These are phyloP conservation scores for Orbilia blumenaviensis DNA, from an alignment of 2,329 filamentous ascomycete species.

Conservation along the genomic window DNA sequence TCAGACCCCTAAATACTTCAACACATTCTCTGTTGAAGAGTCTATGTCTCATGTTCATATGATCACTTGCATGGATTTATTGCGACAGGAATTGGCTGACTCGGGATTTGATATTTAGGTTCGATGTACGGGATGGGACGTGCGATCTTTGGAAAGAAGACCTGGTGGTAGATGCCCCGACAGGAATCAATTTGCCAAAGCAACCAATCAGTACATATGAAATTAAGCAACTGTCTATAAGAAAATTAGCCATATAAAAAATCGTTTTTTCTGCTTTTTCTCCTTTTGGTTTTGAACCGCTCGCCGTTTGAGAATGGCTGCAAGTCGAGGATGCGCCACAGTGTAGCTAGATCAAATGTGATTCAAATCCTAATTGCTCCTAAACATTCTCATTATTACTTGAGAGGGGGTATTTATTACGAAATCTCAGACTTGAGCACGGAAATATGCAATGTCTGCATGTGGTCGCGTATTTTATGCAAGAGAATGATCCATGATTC, in stretches of 20 bases:
- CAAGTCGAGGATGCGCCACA: constrained; percentile 5
- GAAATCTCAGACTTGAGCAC: not conserved
- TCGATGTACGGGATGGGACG: constrained; percentile 57
- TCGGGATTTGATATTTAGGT: constrained; percentile 18
- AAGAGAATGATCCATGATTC: constrained; percentile 14
- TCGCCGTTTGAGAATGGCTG: not conserved
- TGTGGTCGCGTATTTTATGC: constrained; percentile 21
- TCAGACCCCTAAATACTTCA: not conserved
- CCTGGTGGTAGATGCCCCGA: constrained; percentile 35
- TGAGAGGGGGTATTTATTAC: not conserved
- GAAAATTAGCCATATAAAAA: constrained; percentile 17
- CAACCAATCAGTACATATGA: constrained; percentile 19
- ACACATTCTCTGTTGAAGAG: not conserved
- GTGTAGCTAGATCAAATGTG: constrained; percentile 27
- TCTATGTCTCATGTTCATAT: constrained; percentile 7
- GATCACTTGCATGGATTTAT: constrained; percentile 1
- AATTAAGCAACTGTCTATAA: constrained; percentile 24
- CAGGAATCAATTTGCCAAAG: not conserved
- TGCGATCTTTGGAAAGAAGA: constrained; percentile 48
- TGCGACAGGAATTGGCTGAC: constrained; percentile 5
- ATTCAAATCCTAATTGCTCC: not conserved
- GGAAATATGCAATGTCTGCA: constrained; percentile 7
- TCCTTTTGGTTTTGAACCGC: not conserved
- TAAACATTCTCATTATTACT: not conserved
- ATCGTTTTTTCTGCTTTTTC: not conserved